These are phyloP conservation scores for Neonectria hederae DNA, from an alignment of 2,329 filamentous ascomycete genomes.

Conservation along the genomic window DNA sequence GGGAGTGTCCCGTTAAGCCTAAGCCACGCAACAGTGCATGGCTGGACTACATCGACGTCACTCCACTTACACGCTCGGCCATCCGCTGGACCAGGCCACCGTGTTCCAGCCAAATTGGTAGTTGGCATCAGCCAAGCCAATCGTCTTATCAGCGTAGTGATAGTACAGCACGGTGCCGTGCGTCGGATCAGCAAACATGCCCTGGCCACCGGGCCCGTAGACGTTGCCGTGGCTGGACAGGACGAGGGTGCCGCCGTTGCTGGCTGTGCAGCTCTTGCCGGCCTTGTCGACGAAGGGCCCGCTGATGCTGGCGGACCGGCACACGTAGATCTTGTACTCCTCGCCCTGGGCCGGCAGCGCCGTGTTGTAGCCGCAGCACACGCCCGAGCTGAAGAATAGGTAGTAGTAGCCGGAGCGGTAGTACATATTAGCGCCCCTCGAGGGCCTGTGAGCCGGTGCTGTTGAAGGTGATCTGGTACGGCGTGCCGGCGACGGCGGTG, in stretches of 20 bases:
- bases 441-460: conserved; percentile 58
- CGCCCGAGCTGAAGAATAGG: conserved; percentile 69
- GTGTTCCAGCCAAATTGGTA: conserved; percentile 58
- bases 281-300: conserved; percentile 66
- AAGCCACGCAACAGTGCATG: conserved; percentile 1
- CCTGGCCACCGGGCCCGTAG: conserved; percentile 25
- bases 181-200: conserved; percentile 32
- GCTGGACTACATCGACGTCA: neutral
- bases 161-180: conserved; percentile 69
- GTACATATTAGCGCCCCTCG: conserved; percentile 68
- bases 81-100: conserved; percentile 54
- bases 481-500: conserved; percentile 39
- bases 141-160: conserved; percentile 66
- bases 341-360: conserved; percentile 60
- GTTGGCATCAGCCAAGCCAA: conserved; percentile 60
- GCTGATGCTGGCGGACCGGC: conserved; percentile 62
- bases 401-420: conserved; percentile 68
- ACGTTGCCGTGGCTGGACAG: conserved; percentile 28
- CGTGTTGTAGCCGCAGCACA: conserved; percentile 68
- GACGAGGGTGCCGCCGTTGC: conserved; percentile 42
- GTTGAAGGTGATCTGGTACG: conserved; percentile 63
- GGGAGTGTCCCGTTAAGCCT: neutral
- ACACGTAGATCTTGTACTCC: conserved; percentile 75
- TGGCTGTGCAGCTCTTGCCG: conserved; percentile 63
- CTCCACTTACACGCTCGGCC: conserved; percentile 51